Base-by-base conservation (phyloP, 2,329 filamentous ascomycete species). In the Raffaelea albimanens region DNA sequence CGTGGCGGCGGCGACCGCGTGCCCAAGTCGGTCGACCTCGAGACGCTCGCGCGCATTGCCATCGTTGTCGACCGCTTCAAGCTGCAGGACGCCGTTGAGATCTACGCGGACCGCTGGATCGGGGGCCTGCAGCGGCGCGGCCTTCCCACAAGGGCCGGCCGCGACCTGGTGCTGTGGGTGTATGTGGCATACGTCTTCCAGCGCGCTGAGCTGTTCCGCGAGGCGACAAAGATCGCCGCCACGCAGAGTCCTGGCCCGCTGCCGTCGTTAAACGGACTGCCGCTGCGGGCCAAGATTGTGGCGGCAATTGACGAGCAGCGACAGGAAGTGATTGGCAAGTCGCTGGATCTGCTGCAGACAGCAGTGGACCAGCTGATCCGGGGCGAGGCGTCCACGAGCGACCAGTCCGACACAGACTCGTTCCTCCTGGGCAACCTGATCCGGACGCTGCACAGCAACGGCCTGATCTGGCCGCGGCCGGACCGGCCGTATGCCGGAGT, bases 11-110 rank as follows among this genome's bases (percentile, higher is more conserved):
- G 60, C 14, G 52, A 59, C n/a, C 61, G 65, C 39, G 61, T 75
- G 14, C 68, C 69, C 1, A 57, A 56, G 36, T 43, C 50, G 1
- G 50, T 73, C 1, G 57, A 53, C 31, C 55, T 73, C 5, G 64
- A 71, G n/a, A 57, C 62, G 10, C 58, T 75, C 11, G 63, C 63
- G n/a, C 65, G 68, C 47, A 58, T 75, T 5, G 68, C 68, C 4
- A 58, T 66, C 3, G 58, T 74, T 16, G 62, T 69, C 5, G 66
- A 72, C 48, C 65, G 63, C 23, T 70, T 69, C 51, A 58, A 62
- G 44, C 67, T 68, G 50, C 53, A 59, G 16, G 69, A 72, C 40
- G 63, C 65, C 0, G 62, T 71, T 2, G 66, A 70, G 44, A 51
- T 65, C 1, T 69, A 68, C 41, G 61, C 63, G 1, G 61, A 67